Evolutionary conservation across 1,284 basidiomycete genomes (phyloP).

Genomic region (Fomitopsis pinicola): DNA sequence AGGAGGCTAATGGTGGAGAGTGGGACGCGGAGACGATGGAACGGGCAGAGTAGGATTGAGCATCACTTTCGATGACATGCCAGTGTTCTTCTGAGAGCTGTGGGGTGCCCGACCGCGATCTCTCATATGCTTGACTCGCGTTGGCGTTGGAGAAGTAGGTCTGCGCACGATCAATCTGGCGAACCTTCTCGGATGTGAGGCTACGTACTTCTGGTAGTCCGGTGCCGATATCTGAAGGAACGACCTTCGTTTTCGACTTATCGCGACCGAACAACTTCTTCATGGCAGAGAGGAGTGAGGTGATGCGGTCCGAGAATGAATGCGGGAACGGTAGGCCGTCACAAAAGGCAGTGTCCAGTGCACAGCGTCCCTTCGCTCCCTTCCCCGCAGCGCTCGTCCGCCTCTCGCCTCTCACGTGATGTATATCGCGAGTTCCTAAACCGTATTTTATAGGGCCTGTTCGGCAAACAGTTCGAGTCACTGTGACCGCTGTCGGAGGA

Average conservation of each 20-base stretch:
- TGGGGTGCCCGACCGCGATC: constrained; percentile 18
- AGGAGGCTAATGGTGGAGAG: constrained; percentile 37
- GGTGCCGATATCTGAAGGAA: constrained; percentile 20
- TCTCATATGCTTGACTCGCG: constrained; percentile 22
- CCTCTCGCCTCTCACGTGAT: too few species aligned
- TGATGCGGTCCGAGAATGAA: background rate
- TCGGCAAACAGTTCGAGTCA: too few species aligned
- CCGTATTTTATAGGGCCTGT: too few species aligned
- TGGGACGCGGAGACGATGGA: constrained; percentile 35
- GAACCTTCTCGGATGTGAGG: constrained; percentile 9
- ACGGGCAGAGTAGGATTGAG: constrained; percentile 18
- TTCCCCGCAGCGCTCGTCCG: too few species aligned
- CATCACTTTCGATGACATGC: constrained; percentile 39
- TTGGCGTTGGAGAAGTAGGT: constrained; percentile 13
- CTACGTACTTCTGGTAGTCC: constrained; percentile 28
- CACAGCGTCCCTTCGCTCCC: too few species aligned
- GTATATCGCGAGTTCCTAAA: too few species aligned
- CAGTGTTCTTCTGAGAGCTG: constrained; percentile 41
- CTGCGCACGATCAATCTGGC: constrained; percentile 6
- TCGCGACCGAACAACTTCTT: constrained; percentile 49
- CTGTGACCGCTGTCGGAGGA: too few species aligned
- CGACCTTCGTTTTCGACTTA: constrained; percentile 37
- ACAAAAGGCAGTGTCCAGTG: background rate
- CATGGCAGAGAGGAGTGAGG: constrained; percentile 27
- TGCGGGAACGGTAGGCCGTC: background rate